Conservation (phyloP, 140 eudicot genomes). For the Anethum foeniculum region DNA sequence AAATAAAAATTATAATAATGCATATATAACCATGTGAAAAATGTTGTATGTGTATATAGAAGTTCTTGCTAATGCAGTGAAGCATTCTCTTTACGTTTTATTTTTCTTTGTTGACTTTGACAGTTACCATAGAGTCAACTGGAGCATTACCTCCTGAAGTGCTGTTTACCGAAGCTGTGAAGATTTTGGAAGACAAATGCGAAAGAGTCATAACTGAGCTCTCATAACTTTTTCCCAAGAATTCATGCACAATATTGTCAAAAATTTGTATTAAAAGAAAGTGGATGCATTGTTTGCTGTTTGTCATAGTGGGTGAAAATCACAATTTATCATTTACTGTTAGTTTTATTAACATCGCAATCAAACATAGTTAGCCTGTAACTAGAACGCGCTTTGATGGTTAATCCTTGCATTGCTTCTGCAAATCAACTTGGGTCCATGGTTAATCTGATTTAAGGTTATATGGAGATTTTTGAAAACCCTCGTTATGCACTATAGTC, state of each 20-base stretch:
- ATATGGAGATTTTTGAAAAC: not conserved
- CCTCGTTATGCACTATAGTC: too few species aligned
- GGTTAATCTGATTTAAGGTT: not conserved
- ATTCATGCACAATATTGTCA: not conserved
- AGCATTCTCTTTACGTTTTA: not conserved
- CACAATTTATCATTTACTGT: not conserved
- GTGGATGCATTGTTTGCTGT: not conserved
- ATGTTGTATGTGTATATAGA: not conserved
- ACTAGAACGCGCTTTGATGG: not conserved
- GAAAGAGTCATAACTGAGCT: slow-evolving; percentile 78
- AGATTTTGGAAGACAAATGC: slow-evolving; percentile 88
- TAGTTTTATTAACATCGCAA: not conserved
- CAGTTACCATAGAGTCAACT: slow-evolving; percentile 83
- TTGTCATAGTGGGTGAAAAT: not conserved
- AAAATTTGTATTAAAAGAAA: not conserved
- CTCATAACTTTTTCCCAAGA: slow-evolving; percentile 29
- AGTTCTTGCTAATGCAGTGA: not conserved
- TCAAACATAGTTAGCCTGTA: not conserved
- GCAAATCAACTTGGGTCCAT: not conserved
- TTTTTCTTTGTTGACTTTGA: not conserved
- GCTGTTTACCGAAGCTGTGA: slow-evolving; percentile 82
- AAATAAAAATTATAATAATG: not conserved
- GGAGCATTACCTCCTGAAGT: slow-evolving; percentile 89
- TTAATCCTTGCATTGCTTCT: not conserved
- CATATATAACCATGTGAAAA: not conserved